Conservation (phyloP, 176 grass and related monocot genomes). For the barley (Hordeum vulgare) region DNA sequence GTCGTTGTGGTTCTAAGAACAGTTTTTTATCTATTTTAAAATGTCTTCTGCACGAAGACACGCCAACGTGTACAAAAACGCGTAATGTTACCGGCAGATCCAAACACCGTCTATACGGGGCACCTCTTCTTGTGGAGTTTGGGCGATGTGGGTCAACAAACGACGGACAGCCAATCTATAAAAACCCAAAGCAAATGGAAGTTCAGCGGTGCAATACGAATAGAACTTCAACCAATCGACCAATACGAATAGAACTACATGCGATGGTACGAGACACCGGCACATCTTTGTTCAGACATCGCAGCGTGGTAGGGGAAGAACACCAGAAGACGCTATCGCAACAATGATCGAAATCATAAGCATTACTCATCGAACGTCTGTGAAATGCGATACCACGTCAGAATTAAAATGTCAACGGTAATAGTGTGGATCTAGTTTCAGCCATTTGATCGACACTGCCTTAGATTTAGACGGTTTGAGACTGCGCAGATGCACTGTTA, state of each 20-base stretch:
- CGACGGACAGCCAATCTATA: background rate
- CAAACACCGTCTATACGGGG: background rate
- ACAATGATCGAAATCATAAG: background rate
- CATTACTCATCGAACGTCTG: background rate
- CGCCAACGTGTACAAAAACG: fast-evolving
- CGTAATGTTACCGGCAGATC: no score
- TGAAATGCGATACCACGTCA: background rate
- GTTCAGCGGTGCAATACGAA: background rate
- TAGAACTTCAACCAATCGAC: no score
- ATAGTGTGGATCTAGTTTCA: background rate
- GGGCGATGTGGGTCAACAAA: background rate
- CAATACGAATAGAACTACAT: background rate
- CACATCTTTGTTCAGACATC: background rate
- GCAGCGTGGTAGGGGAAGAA: background rate
- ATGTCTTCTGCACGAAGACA: no score
- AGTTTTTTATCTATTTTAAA: fast-evolving
- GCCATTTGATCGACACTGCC: background rate
- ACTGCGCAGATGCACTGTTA: background rate
- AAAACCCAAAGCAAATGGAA: background rate
- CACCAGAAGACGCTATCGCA: background rate
- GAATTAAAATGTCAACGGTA: no score
- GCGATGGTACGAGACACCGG: background rate
- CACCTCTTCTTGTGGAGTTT: background rate
- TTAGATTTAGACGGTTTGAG: background rate
- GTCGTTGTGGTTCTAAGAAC: fast-evolving